Base-by-base conservation (phyloP, 495 filamentous ascomycete species). In the Tuber brumale region DNA sequence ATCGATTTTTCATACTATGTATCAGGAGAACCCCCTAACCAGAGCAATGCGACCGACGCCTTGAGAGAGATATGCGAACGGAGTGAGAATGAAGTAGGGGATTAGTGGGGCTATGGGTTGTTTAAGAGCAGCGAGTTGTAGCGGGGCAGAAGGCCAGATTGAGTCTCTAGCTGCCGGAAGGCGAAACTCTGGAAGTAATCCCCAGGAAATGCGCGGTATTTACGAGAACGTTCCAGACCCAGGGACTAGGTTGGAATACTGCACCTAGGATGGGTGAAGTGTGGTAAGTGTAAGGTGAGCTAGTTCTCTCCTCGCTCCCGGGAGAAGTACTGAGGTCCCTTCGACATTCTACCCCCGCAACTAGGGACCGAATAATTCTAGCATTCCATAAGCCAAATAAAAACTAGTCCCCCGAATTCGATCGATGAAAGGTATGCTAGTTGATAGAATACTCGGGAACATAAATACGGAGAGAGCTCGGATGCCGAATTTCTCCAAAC, bases 361-460 rank as follows among this genome's bases (percentile, higher is more conserved):
- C 27, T 7, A 12, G 48, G 48, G 8, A 12, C 66, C 74, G 12
- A 45, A 14, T 2, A 75, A 77, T 39, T 21, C 74, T 51, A 74
- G 72, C 41, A 27, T 69, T 39, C 41, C 16, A 57, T 46, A 76
- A 51, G 71, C 73, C 70, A 70, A 73, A 71, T 21, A 78, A n/a
- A n/a, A n/a, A n/a, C n/a, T n/a, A n/a, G n/a, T n/a, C n/a, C n/a
- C n/a, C n/a, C n/a, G n/a, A n/a, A n/a, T n/a, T n/a, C n/a, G n/a
- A n/a, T n/a, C n/a, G n/a, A n/a, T n/a, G n/a, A n/a, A n/a, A n/a
- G n/a, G n/a, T n/a, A n/a, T n/a, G n/a, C n/a, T n/a, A n/a, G n/a
- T n/a, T n/a, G n/a, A n/a, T n/a, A n/a, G n/a, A 45, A 78, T 70
- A 51, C 74, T 76, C 31, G 74, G 76, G 57, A 57, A 27, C 74